Conservation (phyloP, 2,329 filamentous ascomycete species). For the Aspergillus hiratsukae region DNA sequence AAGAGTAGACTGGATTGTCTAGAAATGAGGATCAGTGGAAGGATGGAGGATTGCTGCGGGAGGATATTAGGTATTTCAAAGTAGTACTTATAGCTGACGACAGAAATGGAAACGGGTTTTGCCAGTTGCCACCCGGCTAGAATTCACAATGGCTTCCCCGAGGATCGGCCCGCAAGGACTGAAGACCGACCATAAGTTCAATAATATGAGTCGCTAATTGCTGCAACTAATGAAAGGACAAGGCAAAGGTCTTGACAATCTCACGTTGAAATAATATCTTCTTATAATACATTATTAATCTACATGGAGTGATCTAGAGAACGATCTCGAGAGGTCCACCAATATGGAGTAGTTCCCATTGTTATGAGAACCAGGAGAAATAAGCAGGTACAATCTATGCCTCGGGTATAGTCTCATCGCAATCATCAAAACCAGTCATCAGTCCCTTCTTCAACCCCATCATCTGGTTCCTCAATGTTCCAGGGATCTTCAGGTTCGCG, state of each 20-base stretch:
- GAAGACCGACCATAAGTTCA: not conserved
- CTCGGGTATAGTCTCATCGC: not conserved
- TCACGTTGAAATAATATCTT: not conserved
- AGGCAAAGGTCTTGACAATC: not conserved
- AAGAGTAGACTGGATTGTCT: not conserved
- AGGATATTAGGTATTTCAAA: not conserved
- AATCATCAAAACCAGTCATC: conserved; percentile 23
- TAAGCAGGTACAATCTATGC: not conserved
- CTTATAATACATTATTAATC: not conserved
- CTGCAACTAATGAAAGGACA: not conserved
- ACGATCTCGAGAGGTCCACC: not conserved
- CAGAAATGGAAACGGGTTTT: not conserved
- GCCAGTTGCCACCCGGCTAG: not conserved
- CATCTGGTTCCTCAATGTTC: conserved; percentile 13
- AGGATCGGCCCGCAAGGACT: not conserved
- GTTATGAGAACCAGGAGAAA: not conserved
- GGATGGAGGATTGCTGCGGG: not conserved
- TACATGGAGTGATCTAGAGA: not conserved
- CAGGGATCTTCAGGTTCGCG: conserved; percentile 13
- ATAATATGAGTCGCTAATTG: not conserved
- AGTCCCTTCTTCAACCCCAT: conserved; percentile 19
- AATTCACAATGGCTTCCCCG: not conserved
- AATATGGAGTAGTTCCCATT: not conserved
- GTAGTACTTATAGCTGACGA: not conserved
- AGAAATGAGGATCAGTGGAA: not conserved